These are phyloP conservation scores for Quercus ilex DNA, from an alignment of 306 rosid genomes.

Conservation along the genomic window DNA sequence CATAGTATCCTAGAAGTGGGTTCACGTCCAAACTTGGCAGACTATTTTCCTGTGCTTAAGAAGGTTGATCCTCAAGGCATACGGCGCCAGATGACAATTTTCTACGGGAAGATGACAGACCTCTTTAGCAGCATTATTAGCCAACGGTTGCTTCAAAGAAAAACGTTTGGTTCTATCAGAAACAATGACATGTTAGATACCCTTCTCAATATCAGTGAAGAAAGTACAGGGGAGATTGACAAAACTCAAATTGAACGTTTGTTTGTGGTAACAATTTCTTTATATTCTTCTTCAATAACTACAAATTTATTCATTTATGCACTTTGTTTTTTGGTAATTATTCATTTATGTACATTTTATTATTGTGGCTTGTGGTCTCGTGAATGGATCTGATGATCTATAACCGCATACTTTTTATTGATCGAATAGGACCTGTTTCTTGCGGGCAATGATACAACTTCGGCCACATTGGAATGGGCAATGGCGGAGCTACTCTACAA, in stretches of 20 bases:
- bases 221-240: neutral
- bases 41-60: neutral
- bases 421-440: slow-evolving; percentile 7
- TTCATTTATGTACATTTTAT: neutral
- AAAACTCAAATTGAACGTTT: neutral
- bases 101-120: neutral
- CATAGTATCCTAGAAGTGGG: no score
- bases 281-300: neutral
- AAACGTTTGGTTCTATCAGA: neutral
- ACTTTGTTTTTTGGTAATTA: neutral
- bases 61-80: neutral
- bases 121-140: neutral
- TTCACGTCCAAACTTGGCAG: no score
- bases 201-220: slow-evolving; percentile 5
- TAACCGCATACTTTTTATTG: neutral
- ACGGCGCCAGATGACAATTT: neutral
- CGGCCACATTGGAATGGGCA: slow-evolving; percentile 28
- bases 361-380: neutral
- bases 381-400: neutral
- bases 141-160: neutral
- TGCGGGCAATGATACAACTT: slow-evolving; percentile 28
- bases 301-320: neutral
- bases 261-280: neutral
- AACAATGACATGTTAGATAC: neutral
- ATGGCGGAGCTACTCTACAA: slow-evolving; percentile 26